Evolutionary conservation across 176 grass and related monocot species (phyloP), one percentile per base, ranked within the genome.

Genomic region (Raddia distichophylla): DNA sequence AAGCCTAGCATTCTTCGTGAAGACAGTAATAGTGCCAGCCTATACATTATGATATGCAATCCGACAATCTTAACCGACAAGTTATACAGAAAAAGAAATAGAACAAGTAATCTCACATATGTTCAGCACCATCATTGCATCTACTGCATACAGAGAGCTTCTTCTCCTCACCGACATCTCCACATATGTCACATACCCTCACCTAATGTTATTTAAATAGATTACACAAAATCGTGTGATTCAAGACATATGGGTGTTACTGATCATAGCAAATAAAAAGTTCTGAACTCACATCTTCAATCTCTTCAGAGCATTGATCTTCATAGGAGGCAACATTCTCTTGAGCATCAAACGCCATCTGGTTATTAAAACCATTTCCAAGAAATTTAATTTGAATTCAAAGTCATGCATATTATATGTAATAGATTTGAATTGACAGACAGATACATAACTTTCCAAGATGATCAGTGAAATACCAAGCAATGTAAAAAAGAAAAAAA

Each of bases 131-230:
- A 67, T 99, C 96, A 71, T 86, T 91, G 64, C 96, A 99, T 90
- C 89, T 93, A 80, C 78, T 93, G 81, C 96, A 99, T 52, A 91
- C 79, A 60, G 93, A 91, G 11, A 99, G 96, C 53, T 61, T 84
- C 70, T 93, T 93, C 82, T 99, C 96, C 47, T 93, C 83, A 59
- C 96, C 96, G 74, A 87, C 83, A 82, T 99, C 96, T 66, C 96
- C 96, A 75, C 96, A 99, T 44, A 99, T 91, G 84, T 95, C 96
- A 67, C 96, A 99, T 42, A 99, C 93, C 80, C 95, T 99, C 57
- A 99, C 91, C 96, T 99, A 67, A 55, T 79, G 82, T 82, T 42
- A 42, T 74, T 61, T 16, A 86, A 54, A 79, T 18, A 86, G 50
- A 80, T 82, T 83, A 78, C 46, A 57, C 64, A 74, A 46, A 46